A percentile compares a stretch with the other conserved stretches of the same genome.
Conservation (phyloP, 2,329 filamentous ascomycete genomes). For the Didymella sp. region DNA sequence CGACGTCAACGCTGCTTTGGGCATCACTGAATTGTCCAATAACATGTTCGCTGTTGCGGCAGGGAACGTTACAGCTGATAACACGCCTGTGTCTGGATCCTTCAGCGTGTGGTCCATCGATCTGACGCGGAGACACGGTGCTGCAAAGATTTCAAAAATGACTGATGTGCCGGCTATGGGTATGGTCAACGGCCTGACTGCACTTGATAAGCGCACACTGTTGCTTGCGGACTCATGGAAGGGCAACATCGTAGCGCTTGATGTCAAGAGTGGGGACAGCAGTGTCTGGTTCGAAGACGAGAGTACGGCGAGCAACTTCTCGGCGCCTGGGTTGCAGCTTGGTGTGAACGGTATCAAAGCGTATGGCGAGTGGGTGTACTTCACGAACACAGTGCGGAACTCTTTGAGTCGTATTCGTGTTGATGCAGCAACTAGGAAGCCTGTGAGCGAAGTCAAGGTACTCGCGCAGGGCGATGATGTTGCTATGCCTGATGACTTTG, state of each 20-base stretch:
- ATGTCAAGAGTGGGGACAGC: neutral
- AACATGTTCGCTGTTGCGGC: neutral
- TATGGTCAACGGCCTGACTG: neutral
- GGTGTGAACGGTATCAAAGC: neutral
- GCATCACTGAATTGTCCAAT: neutral
- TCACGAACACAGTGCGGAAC: neutral
- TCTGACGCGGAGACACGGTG: neutral
- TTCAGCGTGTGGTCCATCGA: neutral
- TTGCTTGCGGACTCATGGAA: neutral
- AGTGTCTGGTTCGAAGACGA: neutral
- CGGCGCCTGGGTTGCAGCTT: neutral
- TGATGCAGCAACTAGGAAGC: neutral
- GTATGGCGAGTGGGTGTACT: neutral
- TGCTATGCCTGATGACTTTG: neutral
- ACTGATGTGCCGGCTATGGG: neutral
- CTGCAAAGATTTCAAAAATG: neutral
- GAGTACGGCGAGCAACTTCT: neutral
- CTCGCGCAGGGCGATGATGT: neutral
- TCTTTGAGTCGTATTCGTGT: neutral
- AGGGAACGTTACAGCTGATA: neutral
- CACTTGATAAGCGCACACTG: neutral
- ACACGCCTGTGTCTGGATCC: neutral
- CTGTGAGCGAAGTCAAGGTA: neutral
- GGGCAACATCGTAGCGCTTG: neutral
- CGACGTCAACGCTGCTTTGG: neutral